Evolutionary conservation across 2,329 filamentous ascomycete species (phyloP).

Genomic region (Fusarium verrucosum): DNA sequence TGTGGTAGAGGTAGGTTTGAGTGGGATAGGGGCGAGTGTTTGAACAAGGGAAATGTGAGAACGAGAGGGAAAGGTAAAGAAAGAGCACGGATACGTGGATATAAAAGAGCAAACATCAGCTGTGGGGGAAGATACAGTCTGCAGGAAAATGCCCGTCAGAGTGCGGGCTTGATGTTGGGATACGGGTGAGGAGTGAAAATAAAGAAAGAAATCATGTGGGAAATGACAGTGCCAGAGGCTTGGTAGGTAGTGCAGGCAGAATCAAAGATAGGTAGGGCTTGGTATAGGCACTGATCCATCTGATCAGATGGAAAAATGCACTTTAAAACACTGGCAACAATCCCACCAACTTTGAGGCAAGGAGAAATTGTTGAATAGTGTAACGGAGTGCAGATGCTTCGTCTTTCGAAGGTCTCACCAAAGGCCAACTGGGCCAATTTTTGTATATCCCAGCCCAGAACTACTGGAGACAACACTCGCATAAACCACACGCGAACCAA

Average conservation of each 20-base stretch:
- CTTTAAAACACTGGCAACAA: background rate
- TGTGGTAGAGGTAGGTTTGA: background rate
- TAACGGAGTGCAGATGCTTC: background rate
- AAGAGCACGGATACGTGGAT: background rate
- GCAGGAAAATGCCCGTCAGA: conserved; percentile 11
- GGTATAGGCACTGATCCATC: background rate
- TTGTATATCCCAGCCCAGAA: conserved; percentile 12
- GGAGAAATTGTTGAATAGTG: background rate
- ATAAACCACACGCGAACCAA: background rate
- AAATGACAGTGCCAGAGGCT: conserved; percentile 6
- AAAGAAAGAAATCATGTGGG: background rate
- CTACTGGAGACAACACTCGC: conserved; percentile 1
- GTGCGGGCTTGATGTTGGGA: conserved; percentile 7
- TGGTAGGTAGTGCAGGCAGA: background rate
- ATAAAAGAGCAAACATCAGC: conserved; percentile 3
- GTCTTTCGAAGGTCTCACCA: background rate
- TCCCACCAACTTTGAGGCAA: background rate
- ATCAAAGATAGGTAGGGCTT: conserved; percentile 9
- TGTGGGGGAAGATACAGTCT: conserved; percentile 9
- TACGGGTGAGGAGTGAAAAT: conserved; percentile 16
- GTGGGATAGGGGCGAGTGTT: background rate
- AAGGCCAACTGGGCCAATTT: background rate
- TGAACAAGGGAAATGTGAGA: background rate
- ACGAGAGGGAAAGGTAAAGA: background rate
- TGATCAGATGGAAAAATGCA: background rate